phyloP scores from a whole-genome alignment of 371 early-diverging fungal species.

The Saksenaea oblongispora region DNA sequence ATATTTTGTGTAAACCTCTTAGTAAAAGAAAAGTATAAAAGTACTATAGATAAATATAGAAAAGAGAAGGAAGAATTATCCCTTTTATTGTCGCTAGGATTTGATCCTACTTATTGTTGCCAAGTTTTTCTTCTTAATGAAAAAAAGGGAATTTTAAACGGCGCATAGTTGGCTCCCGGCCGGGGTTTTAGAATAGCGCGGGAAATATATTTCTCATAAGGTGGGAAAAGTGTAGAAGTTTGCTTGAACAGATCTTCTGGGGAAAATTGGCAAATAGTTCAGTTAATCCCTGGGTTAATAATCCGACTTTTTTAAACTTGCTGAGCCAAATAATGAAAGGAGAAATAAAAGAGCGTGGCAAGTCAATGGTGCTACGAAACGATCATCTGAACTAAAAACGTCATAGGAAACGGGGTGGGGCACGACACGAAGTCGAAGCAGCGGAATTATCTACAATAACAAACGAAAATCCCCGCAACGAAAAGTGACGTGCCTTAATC shows the following conservation, averaged over 20 bases:
- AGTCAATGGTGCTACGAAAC: neutral
- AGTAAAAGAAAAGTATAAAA: too few relatives aligned
- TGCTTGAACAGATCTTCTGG: too few relatives aligned
- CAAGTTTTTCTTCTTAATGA: neutral
- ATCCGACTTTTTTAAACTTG: conserved; percentile 1
- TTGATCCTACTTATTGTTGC: neutral
- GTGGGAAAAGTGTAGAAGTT: neutral
- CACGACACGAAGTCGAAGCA: neutral
- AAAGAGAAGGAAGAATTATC: too few relatives aligned
- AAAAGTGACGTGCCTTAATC: conserved; percentile 1
- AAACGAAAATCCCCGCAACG: neutral
- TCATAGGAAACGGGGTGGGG: neutral
- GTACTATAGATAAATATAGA: too few relatives aligned
- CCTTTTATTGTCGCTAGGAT: too few relatives aligned
- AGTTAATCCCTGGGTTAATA: neutral
- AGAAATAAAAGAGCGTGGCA: neutral
- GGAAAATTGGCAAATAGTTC: neutral
- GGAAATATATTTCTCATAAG: neutral
- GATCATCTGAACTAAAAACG: conserved; percentile 3
- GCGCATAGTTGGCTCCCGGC: neutral
- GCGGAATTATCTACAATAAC: conserved; percentile 1
- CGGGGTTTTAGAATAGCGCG: neutral
- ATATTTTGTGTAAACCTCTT: too few relatives aligned
- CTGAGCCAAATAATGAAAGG: neutral
- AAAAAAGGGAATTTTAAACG: neutral